Evolutionary conservation across 2,329 filamentous ascomycete species (phyloP).

Genomic region (Ophiostoma perfectum): DNA sequence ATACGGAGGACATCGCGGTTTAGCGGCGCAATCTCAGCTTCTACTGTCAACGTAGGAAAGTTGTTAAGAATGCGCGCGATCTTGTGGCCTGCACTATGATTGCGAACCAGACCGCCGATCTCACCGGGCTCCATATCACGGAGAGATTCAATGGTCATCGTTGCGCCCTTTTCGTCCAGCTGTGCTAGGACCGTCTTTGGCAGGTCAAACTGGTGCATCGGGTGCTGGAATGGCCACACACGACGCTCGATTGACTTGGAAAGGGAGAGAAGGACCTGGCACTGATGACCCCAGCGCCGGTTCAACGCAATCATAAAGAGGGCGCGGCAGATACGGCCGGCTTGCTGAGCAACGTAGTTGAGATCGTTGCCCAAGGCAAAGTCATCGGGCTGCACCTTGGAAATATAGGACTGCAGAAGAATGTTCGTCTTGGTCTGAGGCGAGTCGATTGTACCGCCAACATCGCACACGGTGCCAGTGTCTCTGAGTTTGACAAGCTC

Average conservation of each 20-base stretch:
- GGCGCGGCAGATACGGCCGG: constrained; percentile 86
- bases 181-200: constrained; percentile 77
- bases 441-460: constrained; percentile 64
- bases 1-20: constrained; percentile 95
- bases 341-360: constrained; percentile 92
- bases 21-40: constrained; percentile 89
- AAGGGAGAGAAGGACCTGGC: constrained; percentile 79
- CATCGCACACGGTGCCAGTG: constrained; percentile 69
- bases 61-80: constrained; percentile 78
- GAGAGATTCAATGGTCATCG: constrained; percentile 69
- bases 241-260: constrained; percentile 97
- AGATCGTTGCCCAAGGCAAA: constrained; percentile 90
- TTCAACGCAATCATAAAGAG: constrained; percentile 98
- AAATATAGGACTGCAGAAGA: constrained; percentile 89
- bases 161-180: constrained; percentile 57
- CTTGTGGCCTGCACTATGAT: constrained; percentile 76
- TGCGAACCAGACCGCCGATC: constrained; percentile 86
- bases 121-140: constrained; percentile 91
- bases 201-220: constrained; percentile 89
- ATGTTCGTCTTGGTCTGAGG: constrained; percentile 94
- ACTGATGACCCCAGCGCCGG: constrained; percentile 91
- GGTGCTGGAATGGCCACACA: constrained; percentile 92
- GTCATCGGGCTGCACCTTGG: constrained; percentile 78
- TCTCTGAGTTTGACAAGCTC: constrained; percentile 72
- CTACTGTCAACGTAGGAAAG: constrained; percentile 86